A percentile compares a stretch with the other conserved stretches of the same genome.
These are phyloP conservation scores for Phytophthora tubulina DNA, from an alignment of 352 stramenopile genomes.

Conservation along the genomic window DNA sequence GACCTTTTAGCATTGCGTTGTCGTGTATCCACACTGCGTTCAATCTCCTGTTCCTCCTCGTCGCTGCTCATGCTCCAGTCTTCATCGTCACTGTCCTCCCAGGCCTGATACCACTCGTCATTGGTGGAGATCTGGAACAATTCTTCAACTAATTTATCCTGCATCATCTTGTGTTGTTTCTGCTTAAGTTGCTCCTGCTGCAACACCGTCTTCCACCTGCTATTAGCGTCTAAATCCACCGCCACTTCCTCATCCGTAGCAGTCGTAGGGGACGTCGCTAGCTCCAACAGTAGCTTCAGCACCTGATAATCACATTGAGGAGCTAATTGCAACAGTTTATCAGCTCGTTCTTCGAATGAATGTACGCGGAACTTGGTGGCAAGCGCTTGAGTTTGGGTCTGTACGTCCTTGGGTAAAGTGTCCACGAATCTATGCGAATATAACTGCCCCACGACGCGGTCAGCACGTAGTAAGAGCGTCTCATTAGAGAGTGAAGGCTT, in stretches of 20 bases:
- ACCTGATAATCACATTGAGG: conserved; percentile 52
- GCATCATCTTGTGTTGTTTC: conserved; percentile 29
- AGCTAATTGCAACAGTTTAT: conserved; percentile 47
- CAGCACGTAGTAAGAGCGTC: conserved; percentile 45
- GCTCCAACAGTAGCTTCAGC: conserved; percentile 69
- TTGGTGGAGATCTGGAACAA: conserved; percentile 70
- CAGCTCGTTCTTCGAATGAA: conserved; percentile 53
- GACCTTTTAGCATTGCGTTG: conserved; percentile 34
- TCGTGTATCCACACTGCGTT: background rate
- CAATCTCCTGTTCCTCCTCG: conserved; percentile 1
- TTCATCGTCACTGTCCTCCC: conserved; percentile 61
- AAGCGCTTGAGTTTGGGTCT: conserved; percentile 48
- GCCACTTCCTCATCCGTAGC: conserved; percentile 48
- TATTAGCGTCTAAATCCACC: conserved; percentile 35
- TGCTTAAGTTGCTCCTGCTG: conserved; percentile 33
- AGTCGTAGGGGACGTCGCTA: conserved; percentile 57
- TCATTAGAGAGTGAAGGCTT: conserved; percentile 28
- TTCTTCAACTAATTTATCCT: conserved; percentile 57
- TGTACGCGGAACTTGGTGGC: conserved; percentile 68
- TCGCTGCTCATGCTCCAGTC: conserved; percentile 40
- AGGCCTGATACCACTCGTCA: conserved; percentile 76
- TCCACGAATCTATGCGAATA: conserved; percentile 66
- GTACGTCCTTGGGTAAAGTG: conserved; percentile 57
- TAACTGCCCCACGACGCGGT: conserved; percentile 61
- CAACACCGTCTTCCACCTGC: conserved; percentile 29